These are phyloP conservation scores for Polygonum maritimum DNA, from an alignment of 148 eudicot species.

Conservation along the genomic window DNA sequence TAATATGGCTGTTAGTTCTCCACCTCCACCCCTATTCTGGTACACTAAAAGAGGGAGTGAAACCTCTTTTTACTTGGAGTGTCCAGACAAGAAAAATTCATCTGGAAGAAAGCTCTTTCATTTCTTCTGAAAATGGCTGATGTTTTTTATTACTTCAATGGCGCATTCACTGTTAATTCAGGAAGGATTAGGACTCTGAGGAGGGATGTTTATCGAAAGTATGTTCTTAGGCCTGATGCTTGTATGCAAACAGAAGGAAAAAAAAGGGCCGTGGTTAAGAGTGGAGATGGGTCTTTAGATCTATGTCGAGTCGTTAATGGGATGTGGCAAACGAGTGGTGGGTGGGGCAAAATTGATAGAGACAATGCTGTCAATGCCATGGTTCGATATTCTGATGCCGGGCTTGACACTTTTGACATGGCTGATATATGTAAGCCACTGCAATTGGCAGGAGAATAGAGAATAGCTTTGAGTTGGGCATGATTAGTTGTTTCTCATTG, in stretches of 20 bases:
- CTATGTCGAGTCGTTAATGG: constrained; percentile 65
- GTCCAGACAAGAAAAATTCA: too few species aligned
- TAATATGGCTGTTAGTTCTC: constrained; percentile 1
- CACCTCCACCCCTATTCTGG: not conserved
- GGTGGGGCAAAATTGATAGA: constrained; percentile 59
- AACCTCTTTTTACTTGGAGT: not conserved
- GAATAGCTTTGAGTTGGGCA: too few species aligned
- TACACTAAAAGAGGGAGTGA: not conserved
- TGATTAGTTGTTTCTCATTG: not conserved
- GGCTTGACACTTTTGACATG: constrained; percentile 72
- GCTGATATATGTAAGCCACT: constrained; percentile 67
- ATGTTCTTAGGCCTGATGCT: constrained; percentile 13
- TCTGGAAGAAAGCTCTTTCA: not conserved
- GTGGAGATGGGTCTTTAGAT: constrained; percentile 57
- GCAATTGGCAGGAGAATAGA: not conserved
- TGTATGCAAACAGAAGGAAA: constrained; percentile 37
- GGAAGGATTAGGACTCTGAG: constrained; percentile 18
- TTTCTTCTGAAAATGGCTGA: constrained; percentile 34
- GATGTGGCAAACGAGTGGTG: constrained; percentile 89
- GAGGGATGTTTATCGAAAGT: not conserved
- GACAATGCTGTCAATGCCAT: constrained; percentile 59
- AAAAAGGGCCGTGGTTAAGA: constrained; percentile 38
- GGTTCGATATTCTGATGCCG: constrained; percentile 72
- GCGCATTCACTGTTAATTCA: constrained; percentile 23
- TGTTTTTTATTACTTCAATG: constrained; percentile 26